Evolutionary conservation across 495 filamentous ascomycete species (phyloP).

Genomic region (Podospora didyma): DNA sequence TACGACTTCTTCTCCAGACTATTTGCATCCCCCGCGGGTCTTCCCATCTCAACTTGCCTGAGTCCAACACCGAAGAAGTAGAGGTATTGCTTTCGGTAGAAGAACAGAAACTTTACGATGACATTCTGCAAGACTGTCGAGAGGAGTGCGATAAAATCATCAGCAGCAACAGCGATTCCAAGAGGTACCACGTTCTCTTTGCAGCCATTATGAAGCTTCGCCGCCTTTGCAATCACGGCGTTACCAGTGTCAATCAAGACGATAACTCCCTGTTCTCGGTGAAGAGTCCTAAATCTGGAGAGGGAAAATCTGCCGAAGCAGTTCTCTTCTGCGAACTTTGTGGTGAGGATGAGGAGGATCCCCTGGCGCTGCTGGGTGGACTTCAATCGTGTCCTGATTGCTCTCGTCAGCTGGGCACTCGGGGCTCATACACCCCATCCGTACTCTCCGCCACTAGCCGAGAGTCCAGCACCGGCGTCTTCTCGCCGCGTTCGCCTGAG

Average conservation of each 20-base stretch:
- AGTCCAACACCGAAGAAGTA: not conserved
- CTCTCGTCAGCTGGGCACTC: not conserved
- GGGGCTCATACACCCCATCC: not conserved
- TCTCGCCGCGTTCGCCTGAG: not conserved
- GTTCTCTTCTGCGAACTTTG: not conserved
- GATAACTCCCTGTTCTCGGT: too few relatives aligned
- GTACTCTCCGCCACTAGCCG: not conserved
- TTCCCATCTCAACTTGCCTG: not conserved
- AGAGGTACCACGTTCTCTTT: not conserved
- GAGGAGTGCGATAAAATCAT: not conserved
- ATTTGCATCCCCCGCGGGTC: not conserved
- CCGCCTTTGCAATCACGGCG: constrained; percentile 7
- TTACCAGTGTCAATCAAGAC: not conserved
- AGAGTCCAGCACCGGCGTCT: not conserved
- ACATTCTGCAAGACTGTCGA: not conserved
- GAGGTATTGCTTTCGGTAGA: not conserved
- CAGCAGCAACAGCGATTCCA: not conserved
- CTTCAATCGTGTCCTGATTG: not conserved
- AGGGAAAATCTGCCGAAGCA: too few relatives aligned
- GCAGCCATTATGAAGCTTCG: constrained; percentile 1
- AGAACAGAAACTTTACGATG: not conserved
- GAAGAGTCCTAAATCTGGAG: too few relatives aligned
- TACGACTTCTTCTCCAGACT: not conserved
- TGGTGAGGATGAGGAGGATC: not conserved
- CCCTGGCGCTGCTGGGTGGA: not conserved